Base-by-base conservation (phyloP, 345 rosid genomes). In the Balakata baccata region DNA sequence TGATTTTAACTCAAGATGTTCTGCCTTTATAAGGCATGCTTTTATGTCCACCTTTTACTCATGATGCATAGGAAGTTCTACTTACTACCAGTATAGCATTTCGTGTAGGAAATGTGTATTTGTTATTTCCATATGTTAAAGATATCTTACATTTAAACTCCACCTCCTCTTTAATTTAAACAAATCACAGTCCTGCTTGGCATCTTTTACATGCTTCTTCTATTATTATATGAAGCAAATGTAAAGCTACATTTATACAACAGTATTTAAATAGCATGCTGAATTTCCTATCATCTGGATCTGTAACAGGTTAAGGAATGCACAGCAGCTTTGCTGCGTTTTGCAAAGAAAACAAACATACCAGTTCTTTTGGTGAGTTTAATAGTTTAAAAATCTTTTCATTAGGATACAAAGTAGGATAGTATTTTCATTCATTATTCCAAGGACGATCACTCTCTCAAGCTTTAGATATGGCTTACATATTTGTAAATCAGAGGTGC, bases 281-380 rank as follows among this genome's bases (percentile, higher is more conserved):
- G 69, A 64, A 23, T 39, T 17, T 52, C 18, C 66, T 13, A 29
- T 22, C 37, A 39, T 64, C 49, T 74, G 63, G 72, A 62, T 53
- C 41, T 51, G 41, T 84, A 69, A 65, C 87, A 92, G 98, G 97
- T 94, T 80, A 92, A 82, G 79, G 98, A 90, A 71, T 94, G 97
- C 77, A 90, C 98, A 72, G 87, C 93, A 73, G 87, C 97, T 11
- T 80, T 94, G 81, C 80, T 94, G 75, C 95, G 95, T 18, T 94
- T 90, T 86, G 93, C 98, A 8, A 94, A 92, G 84, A 86, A 81
- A 76, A 88, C 98, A 45, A 88, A 85, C 66, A 77, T 94, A 71
- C 95, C 97, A 60, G 93, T 94, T 72, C 81, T 94, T 81, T 80
- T 94, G 95, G 97, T 94, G 83, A 86, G 97, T 65, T 37, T 47